phyloP scores from a whole-genome alignment of 495 filamentous ascomycete species.

The Trypethelium eluteriae region DNA sequence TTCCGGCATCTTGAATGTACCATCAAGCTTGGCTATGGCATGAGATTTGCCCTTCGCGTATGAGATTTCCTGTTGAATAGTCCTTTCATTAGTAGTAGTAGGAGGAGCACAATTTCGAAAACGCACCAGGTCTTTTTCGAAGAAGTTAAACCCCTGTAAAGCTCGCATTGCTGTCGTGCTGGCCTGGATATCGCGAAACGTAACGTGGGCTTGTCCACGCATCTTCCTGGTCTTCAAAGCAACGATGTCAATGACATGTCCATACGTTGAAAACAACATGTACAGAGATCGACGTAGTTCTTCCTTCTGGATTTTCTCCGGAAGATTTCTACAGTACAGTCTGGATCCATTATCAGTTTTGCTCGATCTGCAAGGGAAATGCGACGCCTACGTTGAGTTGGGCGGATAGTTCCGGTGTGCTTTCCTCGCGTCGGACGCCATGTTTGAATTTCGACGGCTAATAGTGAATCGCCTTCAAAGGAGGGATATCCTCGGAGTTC shows the following conservation, averaged over 20 bases:
- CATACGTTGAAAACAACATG: constrained; percentile 88
- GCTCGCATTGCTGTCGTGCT: constrained; percentile 86
- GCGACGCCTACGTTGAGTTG: constrained; percentile 61
- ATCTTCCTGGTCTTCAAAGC: constrained; percentile 80
- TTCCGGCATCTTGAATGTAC: constrained; percentile 65
- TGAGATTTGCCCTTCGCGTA: constrained; percentile 85
- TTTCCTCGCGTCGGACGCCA: constrained; percentile 6
- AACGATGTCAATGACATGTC: constrained; percentile 88
- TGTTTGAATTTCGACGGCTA: neutral
- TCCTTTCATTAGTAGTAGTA: neutral
- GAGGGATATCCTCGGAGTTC: neutral
- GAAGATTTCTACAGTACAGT: constrained; percentile 71
- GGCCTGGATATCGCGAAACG: constrained; percentile 76
- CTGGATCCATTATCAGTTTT: neutral
- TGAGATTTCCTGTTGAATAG: constrained; percentile 60
- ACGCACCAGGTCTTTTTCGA: constrained; percentile 79
- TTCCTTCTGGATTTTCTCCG: constrained; percentile 74
- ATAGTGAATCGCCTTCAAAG: neutral
- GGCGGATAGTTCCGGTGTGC: constrained; percentile 34
- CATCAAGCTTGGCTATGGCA: constrained; percentile 79
- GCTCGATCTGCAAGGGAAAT: neutral
- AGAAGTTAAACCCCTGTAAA: constrained; percentile 77
- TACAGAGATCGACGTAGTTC: constrained; percentile 80
- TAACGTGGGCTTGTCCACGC: constrained; percentile 91
- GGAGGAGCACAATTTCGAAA: too few species aligned